Conservation (phyloP, 805 yeast species). For the Yamadazyma phyllophila region DNA sequence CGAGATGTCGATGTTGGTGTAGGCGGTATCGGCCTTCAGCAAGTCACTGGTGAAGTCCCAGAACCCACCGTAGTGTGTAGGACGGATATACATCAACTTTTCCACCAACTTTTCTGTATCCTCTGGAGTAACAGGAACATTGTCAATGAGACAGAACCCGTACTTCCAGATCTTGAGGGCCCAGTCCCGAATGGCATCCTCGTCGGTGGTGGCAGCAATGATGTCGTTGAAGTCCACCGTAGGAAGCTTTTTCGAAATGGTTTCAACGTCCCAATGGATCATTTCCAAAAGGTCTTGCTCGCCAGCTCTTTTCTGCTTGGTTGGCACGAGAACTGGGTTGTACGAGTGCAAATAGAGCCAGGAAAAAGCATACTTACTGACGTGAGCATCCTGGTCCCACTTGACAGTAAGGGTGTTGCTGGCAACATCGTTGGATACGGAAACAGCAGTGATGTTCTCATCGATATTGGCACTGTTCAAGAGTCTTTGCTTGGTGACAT, state of each 20-base stretch:
- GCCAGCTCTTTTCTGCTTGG: constrained; percentile 24
- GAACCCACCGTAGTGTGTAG: constrained; percentile 77
- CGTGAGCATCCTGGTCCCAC: constrained; percentile 46
- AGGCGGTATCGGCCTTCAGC: constrained; percentile 68
- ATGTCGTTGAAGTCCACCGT: constrained; percentile 47
- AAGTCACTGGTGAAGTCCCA: constrained; percentile 76
- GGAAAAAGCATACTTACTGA: constrained; percentile 30
- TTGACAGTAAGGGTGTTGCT: constrained; percentile 17
- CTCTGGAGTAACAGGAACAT: constrained; percentile 59
- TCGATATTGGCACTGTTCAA: constrained; percentile 50
- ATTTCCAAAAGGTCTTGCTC: constrained; percentile 28
- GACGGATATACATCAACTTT: constrained; percentile 56
- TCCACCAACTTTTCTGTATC: constrained; percentile 58
- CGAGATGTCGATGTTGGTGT: constrained; percentile 62
- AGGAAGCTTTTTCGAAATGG: constrained; percentile 42
- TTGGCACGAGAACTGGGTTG: constrained; percentile 45
- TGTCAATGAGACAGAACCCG: constrained; percentile 62
- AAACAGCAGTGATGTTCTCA: constrained; percentile 25
- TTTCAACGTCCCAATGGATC: constrained; percentile 45
- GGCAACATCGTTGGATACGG: constrained; percentile 7
- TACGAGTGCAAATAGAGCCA: constrained; percentile 54
- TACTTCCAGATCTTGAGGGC: constrained; percentile 48
- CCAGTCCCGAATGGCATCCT: constrained; percentile 54
- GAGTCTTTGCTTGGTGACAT: constrained; percentile 57
- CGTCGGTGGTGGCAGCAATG: constrained; percentile 33